Percentiles rank a stretch among this genome's conserved stretches.
These are phyloP conservation scores for Nelumbo lutea DNA, from an alignment of 164 flowering plant genomes.

Conservation along the genomic window DNA sequence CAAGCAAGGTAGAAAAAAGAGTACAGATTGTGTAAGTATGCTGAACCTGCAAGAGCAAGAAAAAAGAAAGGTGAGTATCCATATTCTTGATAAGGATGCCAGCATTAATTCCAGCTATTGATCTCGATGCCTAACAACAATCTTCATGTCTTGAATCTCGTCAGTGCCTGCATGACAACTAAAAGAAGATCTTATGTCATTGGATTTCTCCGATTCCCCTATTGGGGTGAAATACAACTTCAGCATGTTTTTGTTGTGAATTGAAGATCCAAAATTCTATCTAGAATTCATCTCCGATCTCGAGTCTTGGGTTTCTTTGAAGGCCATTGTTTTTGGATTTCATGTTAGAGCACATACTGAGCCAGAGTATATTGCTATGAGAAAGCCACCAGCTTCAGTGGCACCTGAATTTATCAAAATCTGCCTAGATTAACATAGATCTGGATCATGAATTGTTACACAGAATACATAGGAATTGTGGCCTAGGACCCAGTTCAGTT, in stretches of 20 bases:
- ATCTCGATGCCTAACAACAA: conserved; percentile 83
- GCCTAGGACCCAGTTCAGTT: conserved; percentile 95
- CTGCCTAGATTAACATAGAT: conserved; percentile 70
- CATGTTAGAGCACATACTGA: conserved; percentile 36
- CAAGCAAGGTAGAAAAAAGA: too few species aligned
- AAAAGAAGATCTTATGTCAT: conserved; percentile 45
- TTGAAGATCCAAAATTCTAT: conserved; percentile 58
- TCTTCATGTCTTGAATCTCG: conserved; percentile 41
- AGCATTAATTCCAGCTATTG: conserved; percentile 17
- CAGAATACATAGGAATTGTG: conserved; percentile 84
- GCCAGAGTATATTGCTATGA: conserved; percentile 90
- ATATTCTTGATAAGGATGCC: too few species aligned
- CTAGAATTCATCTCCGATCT: conserved; percentile 56
- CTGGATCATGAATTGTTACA: conserved; percentile 65
- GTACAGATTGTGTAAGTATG: too few species aligned
- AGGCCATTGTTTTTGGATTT: conserved; percentile 23
- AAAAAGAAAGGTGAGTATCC: too few species aligned
- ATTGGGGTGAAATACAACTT: conserved; percentile 13
- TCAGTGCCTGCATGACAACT: conserved; percentile 30
- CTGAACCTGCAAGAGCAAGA: too few species aligned
- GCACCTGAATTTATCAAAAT: conserved; percentile 67
- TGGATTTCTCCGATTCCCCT: conserved; percentile 37
- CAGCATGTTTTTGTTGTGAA: conserved; percentile 9
- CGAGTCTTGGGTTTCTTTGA: conserved; percentile 30
- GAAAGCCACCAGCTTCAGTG: conserved; percentile 89